A percentile compares a stretch with the other conserved stretches of the same genome.
Evolutionary conservation across 2,329 filamentous ascomycete species (phyloP).

Genomic region (Cladophialophora exuberans): DNA sequence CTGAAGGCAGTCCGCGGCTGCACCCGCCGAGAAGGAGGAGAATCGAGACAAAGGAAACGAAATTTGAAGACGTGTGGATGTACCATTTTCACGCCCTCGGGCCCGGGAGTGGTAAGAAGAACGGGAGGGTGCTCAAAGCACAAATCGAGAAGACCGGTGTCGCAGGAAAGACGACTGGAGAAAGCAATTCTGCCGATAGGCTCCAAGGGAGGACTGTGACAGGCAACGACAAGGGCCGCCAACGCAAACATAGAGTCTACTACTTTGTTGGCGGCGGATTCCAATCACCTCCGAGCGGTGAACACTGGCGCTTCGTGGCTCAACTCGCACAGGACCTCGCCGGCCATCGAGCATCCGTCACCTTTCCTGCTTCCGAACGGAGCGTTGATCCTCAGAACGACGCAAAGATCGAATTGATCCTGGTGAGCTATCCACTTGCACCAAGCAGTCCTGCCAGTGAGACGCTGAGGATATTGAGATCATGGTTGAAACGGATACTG

Average conservation of each 20-base stretch:
- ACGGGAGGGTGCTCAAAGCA: neutral
- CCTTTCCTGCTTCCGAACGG: neutral
- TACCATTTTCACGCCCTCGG: slow-evolving; percentile 45
- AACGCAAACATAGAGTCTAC: slow-evolving; percentile 44
- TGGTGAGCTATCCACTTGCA: slow-evolving; percentile 59
- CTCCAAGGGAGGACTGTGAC: neutral
- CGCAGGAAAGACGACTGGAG: neutral
- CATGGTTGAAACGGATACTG: slow-evolving; percentile 50
- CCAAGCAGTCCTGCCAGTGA: slow-evolving; percentile 55
- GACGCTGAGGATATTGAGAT: slow-evolving; percentile 53
- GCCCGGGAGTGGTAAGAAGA: neutral
- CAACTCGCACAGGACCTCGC: slow-evolving; percentile 48
- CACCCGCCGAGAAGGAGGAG: slow-evolving; percentile 38
- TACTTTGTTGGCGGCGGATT: slow-evolving; percentile 63
- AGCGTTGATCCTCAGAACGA: neutral
- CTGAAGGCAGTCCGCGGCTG: slow-evolving; percentile 44
- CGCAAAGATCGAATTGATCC: slow-evolving; percentile 45
- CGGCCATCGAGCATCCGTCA: neutral
- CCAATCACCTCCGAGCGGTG: slow-evolving; percentile 52
- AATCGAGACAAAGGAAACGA: slow-evolving; percentile 45
- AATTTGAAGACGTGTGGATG: slow-evolving; percentile 48
- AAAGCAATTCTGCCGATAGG: neutral
- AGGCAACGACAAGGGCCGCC: slow-evolving; percentile 1
- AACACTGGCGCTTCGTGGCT: slow-evolving; percentile 58
- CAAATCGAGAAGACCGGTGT: neutral